Percentiles rank a stretch among this genome's conserved stretches.
Conservation (phyloP, 2,329 filamentous ascomycete genomes). For the Penicillium sp. region DNA sequence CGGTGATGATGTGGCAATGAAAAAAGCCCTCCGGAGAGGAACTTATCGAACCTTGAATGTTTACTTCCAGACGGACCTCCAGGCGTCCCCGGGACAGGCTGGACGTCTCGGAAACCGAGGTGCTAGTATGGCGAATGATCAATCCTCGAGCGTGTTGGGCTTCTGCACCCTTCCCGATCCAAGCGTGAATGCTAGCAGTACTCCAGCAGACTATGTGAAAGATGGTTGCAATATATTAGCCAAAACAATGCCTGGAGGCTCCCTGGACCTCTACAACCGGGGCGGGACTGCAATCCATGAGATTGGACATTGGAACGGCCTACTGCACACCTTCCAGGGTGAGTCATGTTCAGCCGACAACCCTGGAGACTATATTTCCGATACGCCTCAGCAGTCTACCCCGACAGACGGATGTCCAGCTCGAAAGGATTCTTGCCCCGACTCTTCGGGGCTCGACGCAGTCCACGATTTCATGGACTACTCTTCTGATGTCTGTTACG, state of each 20-base stretch:
- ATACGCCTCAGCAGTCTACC: constrained; percentile 49
- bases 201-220: constrained; percentile 43
- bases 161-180: constrained; percentile 53
- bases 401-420: constrained; percentile 59
- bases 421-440: constrained; percentile 52
- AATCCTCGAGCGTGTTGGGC: constrained; percentile 46
- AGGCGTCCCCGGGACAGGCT: constrained; percentile 24
- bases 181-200: constrained; percentile 39
- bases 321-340: constrained; percentile 47
- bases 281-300: constrained; percentile 49
- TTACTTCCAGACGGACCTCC: constrained; percentile 58
- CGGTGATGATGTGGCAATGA: constrained; percentile 51
- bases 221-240: constrained; percentile 59
- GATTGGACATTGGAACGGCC: constrained; percentile 49
- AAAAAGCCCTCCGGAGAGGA: constrained; percentile 52
- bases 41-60: constrained; percentile 56
- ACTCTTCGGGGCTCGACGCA: constrained; percentile 47
- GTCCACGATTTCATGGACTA: constrained; percentile 63
- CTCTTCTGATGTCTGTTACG: constrained; percentile 55
- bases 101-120: constrained; percentile 26
- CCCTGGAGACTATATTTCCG: constrained; percentile 44
- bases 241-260: constrained; percentile 55
- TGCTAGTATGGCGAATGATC: constrained; percentile 11
- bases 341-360: constrained; percentile 35
- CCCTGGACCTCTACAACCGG: constrained; percentile 48